Percentiles rank a stretch among this genome's conserved stretches.
Conservation (phyloP, 1,284 basidiomycete species). For the Ustilago nuda region DNA sequence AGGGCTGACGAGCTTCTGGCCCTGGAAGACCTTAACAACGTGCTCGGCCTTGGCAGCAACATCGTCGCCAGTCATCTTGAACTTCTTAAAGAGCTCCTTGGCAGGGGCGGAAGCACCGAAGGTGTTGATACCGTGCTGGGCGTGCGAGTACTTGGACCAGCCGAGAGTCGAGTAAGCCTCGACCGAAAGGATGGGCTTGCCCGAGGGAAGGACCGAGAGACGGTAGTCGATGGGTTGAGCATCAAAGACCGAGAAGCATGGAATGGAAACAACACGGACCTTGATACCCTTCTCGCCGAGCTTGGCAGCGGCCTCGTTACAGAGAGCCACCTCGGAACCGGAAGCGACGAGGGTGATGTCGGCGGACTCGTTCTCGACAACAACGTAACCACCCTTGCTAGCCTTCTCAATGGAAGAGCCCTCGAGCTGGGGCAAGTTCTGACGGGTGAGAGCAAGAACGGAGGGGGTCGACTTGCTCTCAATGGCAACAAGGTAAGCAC, state of each 20-base stretch:
- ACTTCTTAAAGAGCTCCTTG: slow-evolving; percentile 80
- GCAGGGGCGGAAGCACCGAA: slow-evolving; percentile 88
- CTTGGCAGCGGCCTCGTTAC: slow-evolving; percentile 82
- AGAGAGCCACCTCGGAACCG: slow-evolving; percentile 88
- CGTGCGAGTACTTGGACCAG: slow-evolving; percentile 68
- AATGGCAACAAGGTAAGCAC: slow-evolving; percentile 85
- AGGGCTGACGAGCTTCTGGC: slow-evolving; percentile 81
- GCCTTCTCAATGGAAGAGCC: slow-evolving; percentile 87
- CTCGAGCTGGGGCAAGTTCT: slow-evolving; percentile 92
- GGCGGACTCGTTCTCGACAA: slow-evolving; percentile 79
- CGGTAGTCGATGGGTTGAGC: slow-evolving; percentile 83
- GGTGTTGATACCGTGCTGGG: slow-evolving; percentile 59
- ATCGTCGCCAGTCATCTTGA: slow-evolving; percentile 72
- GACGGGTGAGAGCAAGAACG: slow-evolving; percentile 83
- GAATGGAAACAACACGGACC: slow-evolving; percentile 85
- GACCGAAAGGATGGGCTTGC: slow-evolving; percentile 87
- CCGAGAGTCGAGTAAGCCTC: slow-evolving; percentile 77
- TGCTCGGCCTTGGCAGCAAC: slow-evolving; percentile 83
- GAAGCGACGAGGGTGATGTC: slow-evolving; percentile 88
- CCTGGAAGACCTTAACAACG: slow-evolving; percentile 87
- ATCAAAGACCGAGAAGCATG: slow-evolving; percentile 91
- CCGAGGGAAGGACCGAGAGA: slow-evolving; percentile 84
- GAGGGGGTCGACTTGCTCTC: slow-evolving; percentile 82
- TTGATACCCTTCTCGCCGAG: slow-evolving; percentile 78
- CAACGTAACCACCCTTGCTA: slow-evolving; percentile 86